Base-by-base conservation (phyloP, 2,329 filamentous ascomycete species). In the Decorospora gaudefroyi region DNA sequence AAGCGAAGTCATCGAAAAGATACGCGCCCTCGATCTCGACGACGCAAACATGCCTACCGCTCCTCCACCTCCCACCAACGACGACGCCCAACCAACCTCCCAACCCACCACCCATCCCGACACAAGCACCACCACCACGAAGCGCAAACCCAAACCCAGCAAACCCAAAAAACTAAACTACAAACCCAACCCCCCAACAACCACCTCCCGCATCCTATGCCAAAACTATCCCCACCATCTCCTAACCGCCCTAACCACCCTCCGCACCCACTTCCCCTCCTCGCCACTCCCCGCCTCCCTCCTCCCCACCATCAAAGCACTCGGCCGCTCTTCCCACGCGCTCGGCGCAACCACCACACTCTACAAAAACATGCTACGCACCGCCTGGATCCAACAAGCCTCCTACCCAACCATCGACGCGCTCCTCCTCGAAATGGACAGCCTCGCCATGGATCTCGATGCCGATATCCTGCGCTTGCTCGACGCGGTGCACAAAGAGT, bases 321-420 rank as follows among this genome's bases (percentile, higher is more conserved):
- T 88, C 0, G 87, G 87, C 1, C 77, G 86, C 1, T 79, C 81
- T 1, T 86, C 85, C 0, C 88, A 86, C 60, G 83, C 88, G 5
- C 77, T 92, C 0, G 87, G 86, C 33, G 84, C 82, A 4, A 84
- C 83, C 12, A 86, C 86, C 0, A 73, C 78, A 0, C 80, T 91
- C 28, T 91, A 88, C 73, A 84, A 86, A 61, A 76, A 81, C 34
- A 76, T 90, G 22, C 75, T 88, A 16, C 68, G 74, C 10, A 77
- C 85, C 15, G 74, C 82, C 42, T 88, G 85, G 81, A 67, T 72
- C 22, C 78, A 81, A 8, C 80, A 81, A 51, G 77, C 81, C 15
- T 82, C 88, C 57, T 73, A 82, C 2, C 52, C 61, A 3, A 74
- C 75, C 1, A 78, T 86, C 16, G 68, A 83, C 35, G 71, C 76